Evolutionary conservation across 805 yeast species (phyloP).

Genomic region (Ogataea nitratoaversa): DNA sequence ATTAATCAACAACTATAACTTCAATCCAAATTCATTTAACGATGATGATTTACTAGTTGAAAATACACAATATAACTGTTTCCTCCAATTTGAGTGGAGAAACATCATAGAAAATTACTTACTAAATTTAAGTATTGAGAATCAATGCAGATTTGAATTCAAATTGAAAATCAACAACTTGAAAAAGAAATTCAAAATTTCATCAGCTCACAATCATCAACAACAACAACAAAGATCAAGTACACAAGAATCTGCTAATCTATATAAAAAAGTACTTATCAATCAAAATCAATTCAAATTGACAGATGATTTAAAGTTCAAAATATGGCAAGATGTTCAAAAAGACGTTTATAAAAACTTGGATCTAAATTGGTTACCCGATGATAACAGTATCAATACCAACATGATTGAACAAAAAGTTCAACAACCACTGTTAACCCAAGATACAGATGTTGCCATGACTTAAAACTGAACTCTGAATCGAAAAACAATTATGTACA

Average conservation of each 20-base stretch:
- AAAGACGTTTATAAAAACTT: constrained; percentile 50
- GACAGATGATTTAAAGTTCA: constrained; percentile 52
- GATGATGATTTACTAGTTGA: too few relatives aligned
- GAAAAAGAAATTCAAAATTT: constrained; percentile 35
- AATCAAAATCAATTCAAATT: constrained; percentile 27
- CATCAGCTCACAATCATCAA: constrained; percentile 3
- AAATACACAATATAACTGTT: constrained; percentile 24
- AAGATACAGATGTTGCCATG: neutral
- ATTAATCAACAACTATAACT: constrained; percentile 22
- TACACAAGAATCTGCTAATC: neutral
- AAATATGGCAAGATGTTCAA: constrained; percentile 64
- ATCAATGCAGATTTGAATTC: constrained; percentile 66
- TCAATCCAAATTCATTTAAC: constrained; percentile 19
- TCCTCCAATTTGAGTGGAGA: constrained; percentile 54
- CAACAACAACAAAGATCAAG: too few relatives aligned
- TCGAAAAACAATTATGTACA: too few relatives aligned
- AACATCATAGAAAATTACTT: constrained; percentile 68
- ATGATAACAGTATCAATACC: constrained; percentile 11
- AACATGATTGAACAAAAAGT: neutral
- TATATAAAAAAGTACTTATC: constrained; percentile 25
- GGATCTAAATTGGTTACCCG: constrained; percentile 59
- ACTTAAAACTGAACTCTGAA: neutral
- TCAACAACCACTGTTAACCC: neutral
- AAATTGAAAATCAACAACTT: constrained; percentile 45
- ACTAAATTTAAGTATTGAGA: constrained; percentile 61